phyloP scores from a whole-genome alignment of 495 filamentous ascomycete genomes.

The Xylaria acuta region DNA sequence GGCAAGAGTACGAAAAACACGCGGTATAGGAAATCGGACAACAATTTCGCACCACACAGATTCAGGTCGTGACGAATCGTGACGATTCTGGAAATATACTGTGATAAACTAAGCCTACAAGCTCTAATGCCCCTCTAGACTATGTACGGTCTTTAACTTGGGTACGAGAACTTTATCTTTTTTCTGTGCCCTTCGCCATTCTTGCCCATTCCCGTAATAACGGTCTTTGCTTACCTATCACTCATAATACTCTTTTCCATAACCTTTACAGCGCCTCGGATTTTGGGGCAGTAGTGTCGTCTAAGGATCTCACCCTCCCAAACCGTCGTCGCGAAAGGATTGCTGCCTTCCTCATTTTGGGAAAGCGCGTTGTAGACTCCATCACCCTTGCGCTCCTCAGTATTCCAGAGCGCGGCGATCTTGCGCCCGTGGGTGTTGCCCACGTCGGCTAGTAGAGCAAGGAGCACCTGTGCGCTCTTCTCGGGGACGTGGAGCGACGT shows the following conservation, averaged over 20 bases:
- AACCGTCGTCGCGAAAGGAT: conserved; percentile 81
- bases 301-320: conserved; percentile 93
- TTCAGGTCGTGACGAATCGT: not conserved
- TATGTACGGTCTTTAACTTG: not conserved
- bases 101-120: not conserved
- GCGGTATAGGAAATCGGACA: not conserved
- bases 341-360: conserved; percentile 39
- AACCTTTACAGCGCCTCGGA: conserved; percentile 73
- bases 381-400: conserved; percentile 87
- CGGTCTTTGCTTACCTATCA: conserved; percentile 7
- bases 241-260: conserved; percentile 66
- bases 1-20: not conserved
- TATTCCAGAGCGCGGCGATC: conserved; percentile 76
- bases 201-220: not conserved
- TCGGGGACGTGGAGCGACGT: conserved; percentile 84
- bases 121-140: not conserved
- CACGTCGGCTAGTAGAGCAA: conserved; percentile 76
- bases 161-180: not conserved
- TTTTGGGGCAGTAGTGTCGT: conserved; percentile 84
- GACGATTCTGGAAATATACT: not conserved
- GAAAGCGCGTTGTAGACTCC: conserved; percentile 55
- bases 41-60: not conserved
- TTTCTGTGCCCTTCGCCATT: not conserved
- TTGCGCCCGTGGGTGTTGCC: conserved; percentile 73
- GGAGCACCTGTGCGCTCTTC: conserved; percentile 78